Base-by-base conservation (phyloP, 257 asterid genomes). In the Anisodus tanguticus region DNA sequence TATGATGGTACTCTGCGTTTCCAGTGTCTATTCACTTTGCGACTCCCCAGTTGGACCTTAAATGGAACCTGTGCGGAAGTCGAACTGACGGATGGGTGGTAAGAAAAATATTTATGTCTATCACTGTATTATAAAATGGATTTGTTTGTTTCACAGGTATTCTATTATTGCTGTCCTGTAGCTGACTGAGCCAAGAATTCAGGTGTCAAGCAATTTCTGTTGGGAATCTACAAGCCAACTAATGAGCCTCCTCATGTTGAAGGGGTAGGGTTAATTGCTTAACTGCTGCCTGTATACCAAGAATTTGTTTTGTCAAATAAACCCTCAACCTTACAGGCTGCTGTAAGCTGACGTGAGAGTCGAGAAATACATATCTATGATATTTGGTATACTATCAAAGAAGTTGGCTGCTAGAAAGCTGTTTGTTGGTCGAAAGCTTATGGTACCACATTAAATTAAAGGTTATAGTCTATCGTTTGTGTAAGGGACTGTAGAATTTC, bases 21-120 rank as follows among this genome's bases (percentile, higher is more conserved):
- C 97, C 87, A 91, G 95, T 86, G 80, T 91, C 72, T 83, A 89
- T 87, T 86, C 87, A 87, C 85, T 70, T 51, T 79, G 86, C 54
- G 90, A 86, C 41, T 11, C 83, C 15, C 84, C 83, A 69, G 53
- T 22, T 58, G 88, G 85, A 87, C 86, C 88, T 86, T 92, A 81
- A 69, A 84, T 74, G 85, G 72, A 31, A 80, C 87, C 39, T 74
- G 90, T 85, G 89, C 92, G 49, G 86, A 83, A 87, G 89, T 95
- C 84, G 95, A 95, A 86, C 85, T 94, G 87, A 95, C 98, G 64
- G 99, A 95, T 88, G 99, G 98, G 83, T 95, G 98, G 98, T 95
- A 86, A 83, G 95, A 85, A 86, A 81, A 15, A 66, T 51, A 51
- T 2, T 53, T 53, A 53, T 53, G 57, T 35, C 57, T 85, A 7